Evolutionary conservation across 176 grass and related monocot genomes (phyloP).

Genomic region (Triticum monococcum): DNA sequence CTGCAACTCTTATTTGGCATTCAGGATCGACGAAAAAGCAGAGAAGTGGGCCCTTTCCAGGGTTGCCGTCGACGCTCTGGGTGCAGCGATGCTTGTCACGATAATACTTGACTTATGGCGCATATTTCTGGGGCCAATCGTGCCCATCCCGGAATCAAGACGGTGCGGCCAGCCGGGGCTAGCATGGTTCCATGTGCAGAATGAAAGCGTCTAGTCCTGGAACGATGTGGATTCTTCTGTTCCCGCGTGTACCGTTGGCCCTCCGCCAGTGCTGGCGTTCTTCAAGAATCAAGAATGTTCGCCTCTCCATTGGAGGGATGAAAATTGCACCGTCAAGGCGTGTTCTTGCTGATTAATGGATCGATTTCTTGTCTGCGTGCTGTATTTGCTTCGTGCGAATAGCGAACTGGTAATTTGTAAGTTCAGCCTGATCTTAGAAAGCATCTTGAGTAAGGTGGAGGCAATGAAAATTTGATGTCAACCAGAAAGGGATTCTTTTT

Average conservation of each 20-base stretch:
- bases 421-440: neutral
- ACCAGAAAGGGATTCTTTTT: neutral
- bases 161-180: conserved; percentile 64
- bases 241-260: neutral
- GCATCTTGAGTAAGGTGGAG: neutral
- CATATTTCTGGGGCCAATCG: conserved; percentile 88
- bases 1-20: neutral
- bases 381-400: neutral
- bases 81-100: conserved; percentile 90
- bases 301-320: neutral
- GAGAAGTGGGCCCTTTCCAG: conserved; percentile 78
- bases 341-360: neutral
- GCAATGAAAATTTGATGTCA: neutral
- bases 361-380: neutral
- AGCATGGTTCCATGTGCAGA: conserved; percentile 68
- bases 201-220: conserved; percentile 34
- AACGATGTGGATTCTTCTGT: neutral
- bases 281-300: neutral
- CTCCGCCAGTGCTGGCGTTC: neutral
- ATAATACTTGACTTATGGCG: conserved; percentile 91
- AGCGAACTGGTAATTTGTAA: neutral
- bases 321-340: neutral
- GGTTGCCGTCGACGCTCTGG: conserved; percentile 73
- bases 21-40: conserved; percentile 33
- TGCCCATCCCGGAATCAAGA: conserved; percentile 46